phyloP scores from a whole-genome alignment of 345 rosid species.

The Arabidopsis thaliana region TAIR10.1 NC_003076.8:18297501-18298000 shows the following conservation, averaged over 20 bases:
- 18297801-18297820: not conserved
- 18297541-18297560: slow-evolving; percentile 7
- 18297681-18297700: not conserved
- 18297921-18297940: slow-evolving; percentile 34
- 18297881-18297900: not conserved
- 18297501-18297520: slow-evolving; percentile 38
- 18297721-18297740: too few species aligned
- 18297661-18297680: slow-evolving; percentile 17
- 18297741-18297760: not conserved
- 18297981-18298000: not conserved
- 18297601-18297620: not conserved
- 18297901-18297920: not conserved
- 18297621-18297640: slow-evolving; percentile 11
- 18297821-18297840: slow-evolving; percentile 30
- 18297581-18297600: slow-evolving; percentile 37
- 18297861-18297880: slow-evolving; percentile 12
- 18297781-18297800: slow-evolving; percentile 30
- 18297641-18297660: not conserved
- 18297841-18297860: slow-evolving; percentile 34
- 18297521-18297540: slow-evolving; percentile 33
- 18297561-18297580: slow-evolving; percentile 29
- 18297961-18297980: slow-evolving; percentile 12
- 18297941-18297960: slow-evolving; percentile 43
- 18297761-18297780: slow-evolving; percentile 41
- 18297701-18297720: too few species aligned